Conservation (phyloP, 805 yeast species). For the Spathaspora passalidarum region DNA sequence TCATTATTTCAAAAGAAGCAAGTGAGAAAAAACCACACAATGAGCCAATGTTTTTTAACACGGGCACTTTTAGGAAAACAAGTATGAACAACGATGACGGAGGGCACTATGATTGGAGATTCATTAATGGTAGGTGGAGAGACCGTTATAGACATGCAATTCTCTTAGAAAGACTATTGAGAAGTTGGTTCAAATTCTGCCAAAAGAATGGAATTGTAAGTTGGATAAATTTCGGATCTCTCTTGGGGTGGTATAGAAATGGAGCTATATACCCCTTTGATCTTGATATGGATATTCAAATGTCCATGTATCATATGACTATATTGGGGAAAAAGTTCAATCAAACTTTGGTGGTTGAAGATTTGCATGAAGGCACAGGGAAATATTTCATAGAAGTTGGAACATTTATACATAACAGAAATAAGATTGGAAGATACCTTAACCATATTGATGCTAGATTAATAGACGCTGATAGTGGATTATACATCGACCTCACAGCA, state of each 20-base stretch:
- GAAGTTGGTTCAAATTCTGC: conserved; percentile 25
- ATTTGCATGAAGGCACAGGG: conserved; percentile 24
- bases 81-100: conserved; percentile 35
- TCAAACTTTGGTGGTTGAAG: conserved; percentile 30
- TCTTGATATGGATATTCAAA: conserved; percentile 27
- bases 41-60: conserved; percentile 38
- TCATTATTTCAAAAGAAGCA: background rate
- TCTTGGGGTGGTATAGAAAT: conserved; percentile 30
- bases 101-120: conserved; percentile 59
- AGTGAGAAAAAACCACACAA: background rate
- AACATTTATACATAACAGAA: conserved; percentile 26
- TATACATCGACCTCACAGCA: conserved; percentile 58
- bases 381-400: conserved; percentile 27
- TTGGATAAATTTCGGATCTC: conserved; percentile 29
- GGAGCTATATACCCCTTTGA: conserved; percentile 29
- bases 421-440: conserved; percentile 15
- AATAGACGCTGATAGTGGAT: conserved; percentile 56
- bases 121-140: conserved; percentile 45
- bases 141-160: conserved; percentile 14
- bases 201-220: conserved; percentile 19
- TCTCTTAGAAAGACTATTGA: conserved; percentile 20
- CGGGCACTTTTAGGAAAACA: conserved; percentile 21
- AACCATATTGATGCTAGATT: conserved; percentile 45
- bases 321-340: conserved; percentile 21
- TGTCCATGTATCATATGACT: conserved; percentile 22